Evolutionary conservation across 106 monocot species (phyloP).

Genomic region (Dendrobium officinale): DNA sequence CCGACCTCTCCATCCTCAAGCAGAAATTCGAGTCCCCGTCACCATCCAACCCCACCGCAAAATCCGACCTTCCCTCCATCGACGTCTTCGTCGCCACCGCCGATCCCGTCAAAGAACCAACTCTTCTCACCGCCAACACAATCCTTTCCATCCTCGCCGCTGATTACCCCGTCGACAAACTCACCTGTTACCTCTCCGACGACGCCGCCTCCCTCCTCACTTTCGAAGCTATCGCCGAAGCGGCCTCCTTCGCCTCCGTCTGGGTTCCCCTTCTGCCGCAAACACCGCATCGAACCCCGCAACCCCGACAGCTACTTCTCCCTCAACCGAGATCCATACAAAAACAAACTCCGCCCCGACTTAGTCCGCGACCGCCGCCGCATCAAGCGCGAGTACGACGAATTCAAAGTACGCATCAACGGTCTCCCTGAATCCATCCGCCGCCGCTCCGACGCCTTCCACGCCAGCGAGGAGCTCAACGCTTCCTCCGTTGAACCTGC

Average conservation of each 20-base stretch:
- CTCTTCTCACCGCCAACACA: constrained; percentile 81
- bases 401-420: constrained; percentile 90
- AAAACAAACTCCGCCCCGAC: constrained; percentile 82
- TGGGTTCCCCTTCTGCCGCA: constrained; percentile 98
- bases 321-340: constrained; percentile 65
- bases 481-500: constrained; percentile 15
- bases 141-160: constrained; percentile 85
- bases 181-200: constrained; percentile 78
- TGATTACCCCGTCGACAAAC: constrained; percentile 96
- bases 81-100: constrained; percentile 69
- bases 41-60: constrained; percentile 43
- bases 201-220: constrained; percentile 81
- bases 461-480: constrained; percentile 42
- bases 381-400: constrained; percentile 96
- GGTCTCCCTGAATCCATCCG: constrained; percentile 61
- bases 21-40: constrained; percentile 56
- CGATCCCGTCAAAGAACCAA: constrained; percentile 74
- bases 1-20: constrained; percentile 56
- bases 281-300: constrained; percentile 84
- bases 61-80: constrained; percentile 57
- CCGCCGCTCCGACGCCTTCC: constrained; percentile 36
- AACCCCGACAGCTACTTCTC: constrained; percentile 79
- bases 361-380: constrained; percentile 86
- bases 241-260: constrained; percentile 56
- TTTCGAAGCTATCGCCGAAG: constrained; percentile 86